Base-by-base conservation (phyloP, 2,329 filamentous ascomycete species). In the Colletotrichum incanum region DNA sequence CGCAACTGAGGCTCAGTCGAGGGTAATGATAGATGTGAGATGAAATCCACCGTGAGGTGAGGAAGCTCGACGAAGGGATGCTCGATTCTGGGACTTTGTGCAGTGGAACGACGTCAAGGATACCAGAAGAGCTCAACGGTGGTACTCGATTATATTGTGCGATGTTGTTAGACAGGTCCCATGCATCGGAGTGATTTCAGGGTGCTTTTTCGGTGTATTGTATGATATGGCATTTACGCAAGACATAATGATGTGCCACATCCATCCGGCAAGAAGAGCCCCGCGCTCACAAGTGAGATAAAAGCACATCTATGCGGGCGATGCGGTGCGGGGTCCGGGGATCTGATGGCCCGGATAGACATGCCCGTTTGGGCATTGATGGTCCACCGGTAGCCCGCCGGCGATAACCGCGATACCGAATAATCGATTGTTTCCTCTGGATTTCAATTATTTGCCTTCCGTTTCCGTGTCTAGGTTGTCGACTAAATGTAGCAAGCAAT, bases 311-410 rank as follows among this genome's bases (percentile, higher is more conserved):
- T n/a, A 50, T 18, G 45, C 45, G 31, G 28, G 34, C 45, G 34
- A 39, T 39, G 6, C 34, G 60, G 45, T 63, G 60, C 60, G 60
- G 60, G 60, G 60, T 52, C 60, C 45, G 60, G 45, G 34, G n/a
- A n/a, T 39, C 31, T 34, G 60, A 34, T 50, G n/a, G 34, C 23
- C 31, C 60, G 60, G 45, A 50, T 62, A 49, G 31, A 62, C 43
- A 62, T 62, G 60, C 60, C 60, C 45, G 34, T 62, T 62, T 50
- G 45, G 60, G 45, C 20, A 52, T 41, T 11, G 43, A 26, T 20
- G 28, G 47, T 50, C 47, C 20, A 49, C 28, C 43, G 54, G 6
- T 8, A 3, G 54, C 23, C n/a, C 31, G n/a, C 54, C 31, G 34
- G 34, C 34, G 54, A 56, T 20, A 56, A 11, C 54, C n/a, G n/a